phyloP scores from a whole-genome alignment of 2,329 filamentous ascomycete genomes.

The Polytolypa hystricis region DNA sequence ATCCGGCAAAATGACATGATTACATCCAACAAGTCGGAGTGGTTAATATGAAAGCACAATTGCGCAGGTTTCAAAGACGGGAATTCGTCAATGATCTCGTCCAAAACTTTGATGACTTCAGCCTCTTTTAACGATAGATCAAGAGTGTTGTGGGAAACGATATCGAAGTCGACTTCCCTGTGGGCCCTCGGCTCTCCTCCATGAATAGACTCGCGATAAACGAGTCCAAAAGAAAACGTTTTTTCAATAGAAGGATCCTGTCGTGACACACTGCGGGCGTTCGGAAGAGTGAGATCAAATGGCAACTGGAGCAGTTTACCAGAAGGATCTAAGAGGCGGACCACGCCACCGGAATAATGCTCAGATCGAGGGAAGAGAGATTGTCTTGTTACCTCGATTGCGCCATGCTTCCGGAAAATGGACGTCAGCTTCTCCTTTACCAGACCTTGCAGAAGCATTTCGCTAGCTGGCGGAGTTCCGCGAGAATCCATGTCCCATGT shows the following conservation, averaged over 20 bases:
- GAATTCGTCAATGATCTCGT: conserved; percentile 76
- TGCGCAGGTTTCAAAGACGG: conserved; percentile 58
- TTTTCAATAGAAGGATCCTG: conserved; percentile 54
- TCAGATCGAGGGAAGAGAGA: conserved; percentile 70
- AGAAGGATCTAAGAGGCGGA: conserved; percentile 68
- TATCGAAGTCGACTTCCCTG: conserved; percentile 91
- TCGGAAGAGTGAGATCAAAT: conserved; percentile 80
- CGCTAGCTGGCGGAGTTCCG: conserved; percentile 39
- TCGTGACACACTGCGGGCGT: conserved; percentile 72
- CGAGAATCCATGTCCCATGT: conserved; percentile 60
- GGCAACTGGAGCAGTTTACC: conserved; percentile 90
- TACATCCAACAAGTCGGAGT: conserved; percentile 71
- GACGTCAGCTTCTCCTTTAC: conserved; percentile 63
- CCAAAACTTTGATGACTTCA: conserved; percentile 84
- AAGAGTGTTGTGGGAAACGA: conserved; percentile 69
- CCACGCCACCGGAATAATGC: conserved; percentile 63
- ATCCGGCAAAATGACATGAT: conserved; percentile 89
- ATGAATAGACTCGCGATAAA: conserved; percentile 68
- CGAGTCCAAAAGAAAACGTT: conserved; percentile 75
- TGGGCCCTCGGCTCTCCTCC: conserved; percentile 74
- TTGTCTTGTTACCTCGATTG: conserved; percentile 65
- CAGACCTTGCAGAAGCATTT: conserved; percentile 56
- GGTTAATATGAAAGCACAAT: conserved; percentile 85
- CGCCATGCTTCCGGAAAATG: conserved; percentile 82
- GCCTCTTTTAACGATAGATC: conserved; percentile 86